phyloP scores from a whole-genome alignment of 306 rosid species.

The Ammopiptanthus mongolicus region DNA sequence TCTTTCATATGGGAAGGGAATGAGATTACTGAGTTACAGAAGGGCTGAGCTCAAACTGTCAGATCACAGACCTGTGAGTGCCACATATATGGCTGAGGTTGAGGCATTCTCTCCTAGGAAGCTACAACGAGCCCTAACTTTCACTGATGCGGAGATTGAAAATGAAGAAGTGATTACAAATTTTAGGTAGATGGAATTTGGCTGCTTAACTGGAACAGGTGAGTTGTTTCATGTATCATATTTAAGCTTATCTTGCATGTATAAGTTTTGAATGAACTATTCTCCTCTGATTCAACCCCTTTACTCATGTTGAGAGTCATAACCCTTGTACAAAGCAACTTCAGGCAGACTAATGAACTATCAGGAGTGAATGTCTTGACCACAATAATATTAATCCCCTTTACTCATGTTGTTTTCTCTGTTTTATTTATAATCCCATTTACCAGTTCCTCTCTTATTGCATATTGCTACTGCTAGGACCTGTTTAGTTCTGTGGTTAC shows the following conservation, averaged over 20 bases:
- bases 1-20: constrained; percentile 79
- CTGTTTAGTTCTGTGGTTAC: background rate
- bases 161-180: constrained; percentile 36
- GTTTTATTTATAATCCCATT: background rate
- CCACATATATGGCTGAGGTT: constrained; percentile 74
- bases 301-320: background rate
- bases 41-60: constrained; percentile 58
- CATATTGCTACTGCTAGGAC: background rate
- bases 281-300: background rate
- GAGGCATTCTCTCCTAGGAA: constrained; percentile 75
- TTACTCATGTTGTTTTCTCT: background rate
- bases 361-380: background rate
- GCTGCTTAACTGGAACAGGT: constrained; percentile 48
- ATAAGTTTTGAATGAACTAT: background rate
- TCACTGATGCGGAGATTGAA: constrained; percentile 90
- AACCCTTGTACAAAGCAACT: background rate
- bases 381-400: background rate
- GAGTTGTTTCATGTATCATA: constrained; percentile 9
- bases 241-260: background rate
- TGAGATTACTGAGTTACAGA: constrained; percentile 61
- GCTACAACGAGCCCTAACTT: constrained; percentile 84
- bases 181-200: constrained; percentile 29
- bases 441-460: background rate
- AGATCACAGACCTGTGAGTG: constrained; percentile 96
- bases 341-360: background rate